Evolutionary conservation across 768 basidiomycete species (phyloP).

Genomic region (Leccinum disarticulatum): DNA sequence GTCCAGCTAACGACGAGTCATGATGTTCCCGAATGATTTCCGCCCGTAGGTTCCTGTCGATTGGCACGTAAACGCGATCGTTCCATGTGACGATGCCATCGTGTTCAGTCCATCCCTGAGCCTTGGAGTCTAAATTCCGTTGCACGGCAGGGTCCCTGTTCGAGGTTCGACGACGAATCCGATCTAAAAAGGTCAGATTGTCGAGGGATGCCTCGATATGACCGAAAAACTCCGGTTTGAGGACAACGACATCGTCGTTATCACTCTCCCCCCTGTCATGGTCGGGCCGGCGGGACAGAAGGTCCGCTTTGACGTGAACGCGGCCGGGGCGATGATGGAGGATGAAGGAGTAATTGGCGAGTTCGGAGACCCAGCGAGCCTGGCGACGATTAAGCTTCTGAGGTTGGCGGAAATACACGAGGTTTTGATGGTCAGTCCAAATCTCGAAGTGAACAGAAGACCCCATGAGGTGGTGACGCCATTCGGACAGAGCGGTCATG

Average conservation of each 20-base stretch:
- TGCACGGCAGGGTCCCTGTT: too few species aligned
- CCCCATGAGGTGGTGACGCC: constrained; percentile 23
- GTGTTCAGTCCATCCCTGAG: neutral
- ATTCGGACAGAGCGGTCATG: constrained; percentile 36
- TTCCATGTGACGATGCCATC: neutral
- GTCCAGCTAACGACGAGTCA: constrained; percentile 20
- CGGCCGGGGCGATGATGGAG: too few species aligned
- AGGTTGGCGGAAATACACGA: constrained; percentile 40
- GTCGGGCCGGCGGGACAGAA: constrained; percentile 29
- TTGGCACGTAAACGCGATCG: too few species aligned
- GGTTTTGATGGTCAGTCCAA: constrained; percentile 33
- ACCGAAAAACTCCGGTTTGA: too few species aligned
- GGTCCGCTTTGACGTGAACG: constrained; percentile 28
- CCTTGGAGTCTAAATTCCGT: neutral
- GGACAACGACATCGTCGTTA: constrained; percentile 16
- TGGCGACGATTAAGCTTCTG: constrained; percentile 42
- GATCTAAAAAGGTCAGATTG: too few species aligned
- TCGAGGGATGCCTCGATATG: too few species aligned
- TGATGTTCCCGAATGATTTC: constrained; percentile 22
- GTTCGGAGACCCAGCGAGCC: constrained; percentile 44
- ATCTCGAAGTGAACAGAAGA: neutral
- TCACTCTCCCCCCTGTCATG: constrained; percentile 15
- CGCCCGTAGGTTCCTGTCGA: too few species aligned
- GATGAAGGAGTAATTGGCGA: too few species aligned
- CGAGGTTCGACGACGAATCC: too few species aligned